Base-by-base conservation (phyloP, 1,284 basidiomycete genomes). In the Anthracocystis setariae region DNA sequence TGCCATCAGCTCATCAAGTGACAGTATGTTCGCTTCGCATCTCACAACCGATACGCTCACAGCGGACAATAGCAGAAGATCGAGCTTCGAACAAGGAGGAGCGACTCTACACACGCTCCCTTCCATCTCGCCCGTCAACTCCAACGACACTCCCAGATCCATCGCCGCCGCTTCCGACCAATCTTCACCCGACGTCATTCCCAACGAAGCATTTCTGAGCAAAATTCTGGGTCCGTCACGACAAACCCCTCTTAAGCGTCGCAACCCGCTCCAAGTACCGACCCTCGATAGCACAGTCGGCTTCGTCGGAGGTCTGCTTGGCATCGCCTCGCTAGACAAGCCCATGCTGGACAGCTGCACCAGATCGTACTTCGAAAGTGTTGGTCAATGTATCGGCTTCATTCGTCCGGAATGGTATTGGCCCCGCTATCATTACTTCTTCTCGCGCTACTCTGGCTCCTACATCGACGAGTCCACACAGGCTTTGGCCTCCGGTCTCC, bases 371-470 rank as follows among this genome's bases (percentile, higher is more conserved):
- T 69, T 69, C 21, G 56, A 64, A 10, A 45, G 39, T 23, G 33
- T 59, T 21, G 66, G 66, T 21, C 45, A 57, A 21, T 69, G 66
- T 45, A 69, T 64, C 8, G 60, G 60, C 35, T 64, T 69, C 42
- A 55, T 69, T 38, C 54, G 66, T 1, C 66, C 55, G 2, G 66
- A 69, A 27, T 63, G 59, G 60, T 69, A 43, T 20, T 69, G 66
- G 66, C 66, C 66, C 7, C 40, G 66, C 5, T 69, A 69, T 37
- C 50, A 69, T 21, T 32, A 50, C 8, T 69, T 50, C 45, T 69
- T 64, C n/a, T 46, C 47, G 3, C 56, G 55, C 8, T 69, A 64
- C 25, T 33, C 50, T 15, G 66, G 60, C 21, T 17, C 54, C 8
- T 43, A 46, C n/a, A 15, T 25, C 1, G 55, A 50, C 8, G 15